Base-by-base conservation (phyloP, 257 asterid genomes). In the Solanum okadae region DNA sequence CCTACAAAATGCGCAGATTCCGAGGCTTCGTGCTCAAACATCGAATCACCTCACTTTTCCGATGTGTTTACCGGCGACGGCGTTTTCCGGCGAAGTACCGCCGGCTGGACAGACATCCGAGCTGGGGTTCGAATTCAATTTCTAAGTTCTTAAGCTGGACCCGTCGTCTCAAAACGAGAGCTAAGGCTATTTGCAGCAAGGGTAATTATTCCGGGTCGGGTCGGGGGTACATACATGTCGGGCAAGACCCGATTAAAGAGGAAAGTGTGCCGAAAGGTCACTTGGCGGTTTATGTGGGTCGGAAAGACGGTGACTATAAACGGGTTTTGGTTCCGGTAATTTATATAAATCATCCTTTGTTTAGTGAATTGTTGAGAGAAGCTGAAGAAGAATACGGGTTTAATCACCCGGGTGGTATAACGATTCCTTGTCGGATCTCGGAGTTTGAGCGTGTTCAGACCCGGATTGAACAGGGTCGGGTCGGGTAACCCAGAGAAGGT, bases 361-460 rank as follows among this genome's bases (percentile, higher is more conserved):
- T 96, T 84, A 93, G 93, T 23, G 95, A 94, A 87, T 90, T 96
- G 90, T 88, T 96, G 29, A 93, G 90, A 59, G 95, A 93, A 72
- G 94, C 98, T 83, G 98, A 96, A 87, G 90, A 89, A 78, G 98
- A 93, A 91, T 96, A 89, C 93, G 99, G 99, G 94, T 96, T 90
- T 42, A 61, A 93, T 79, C 96, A 96, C 52, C 94, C 98, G 89
- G 98, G 99, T 23, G 98, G 98, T 84, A 93, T 96, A 13, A 94
- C 96, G 61, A 91, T 96, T 86, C 98, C 99, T 16, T 96, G 99
- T 76, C 96, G 94, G 94, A 87, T 96, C 90, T 92, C 99, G 89
- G 99, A 95, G 94, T 96, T 96, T 90, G 99, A 96, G 97, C 90
- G 90, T 9, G 92, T 96, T 46, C 95, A 92, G 94, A 94, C 95